Percentiles rank a stretch among this genome's conserved stretches.
These are phyloP conservation scores for Paraphoma sp. DNA, from an alignment of 2,329 filamentous ascomycete species.

Conservation along the genomic window DNA sequence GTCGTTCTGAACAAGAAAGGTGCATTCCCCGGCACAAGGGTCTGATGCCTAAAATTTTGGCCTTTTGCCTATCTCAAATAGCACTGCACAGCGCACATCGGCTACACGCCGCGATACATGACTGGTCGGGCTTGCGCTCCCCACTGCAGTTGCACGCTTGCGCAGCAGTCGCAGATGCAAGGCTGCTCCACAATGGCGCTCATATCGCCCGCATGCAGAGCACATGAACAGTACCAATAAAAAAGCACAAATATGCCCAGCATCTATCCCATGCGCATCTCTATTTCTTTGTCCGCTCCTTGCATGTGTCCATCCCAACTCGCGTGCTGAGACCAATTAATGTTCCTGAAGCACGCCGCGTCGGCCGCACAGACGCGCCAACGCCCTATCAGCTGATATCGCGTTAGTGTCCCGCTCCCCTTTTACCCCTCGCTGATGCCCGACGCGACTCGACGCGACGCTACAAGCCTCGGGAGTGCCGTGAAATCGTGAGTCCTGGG, in stretches of 20 bases:
- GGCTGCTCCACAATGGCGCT: not conserved
- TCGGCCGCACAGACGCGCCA: constrained; percentile 26
- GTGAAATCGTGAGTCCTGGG: not conserved
- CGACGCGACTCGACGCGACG: not conserved
- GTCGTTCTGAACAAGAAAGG: constrained; percentile 92
- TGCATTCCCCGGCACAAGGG: constrained; percentile 90
- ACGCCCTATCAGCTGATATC: constrained; percentile 45
- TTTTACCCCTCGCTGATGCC: not conserved
- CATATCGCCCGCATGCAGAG: not conserved
- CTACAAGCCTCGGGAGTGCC: not conserved
- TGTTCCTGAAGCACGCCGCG: constrained; percentile 7
- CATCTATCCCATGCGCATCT: not conserved
- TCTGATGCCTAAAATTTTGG: constrained; percentile 49
- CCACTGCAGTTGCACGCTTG: constrained; percentile 1
- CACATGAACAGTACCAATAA: not conserved
- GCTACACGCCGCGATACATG: constrained; percentile 7
- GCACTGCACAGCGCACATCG: constrained; percentile 15
- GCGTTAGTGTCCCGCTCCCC: constrained; percentile 21
- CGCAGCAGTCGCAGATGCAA: not conserved
- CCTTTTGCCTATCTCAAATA: constrained; percentile 15
- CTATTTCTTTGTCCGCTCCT: constrained; percentile 1
- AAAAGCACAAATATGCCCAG: constrained; percentile 3
- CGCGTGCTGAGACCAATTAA: constrained; percentile 5
- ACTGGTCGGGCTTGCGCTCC: constrained; percentile 4
- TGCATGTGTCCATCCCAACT: constrained; percentile 4